Percentiles rank a stretch among this genome's conserved stretches.
These are phyloP conservation scores for Fusarium sp. DNA, from an alignment of 2,329 filamentous ascomycete species.

Conservation along the genomic window DNA sequence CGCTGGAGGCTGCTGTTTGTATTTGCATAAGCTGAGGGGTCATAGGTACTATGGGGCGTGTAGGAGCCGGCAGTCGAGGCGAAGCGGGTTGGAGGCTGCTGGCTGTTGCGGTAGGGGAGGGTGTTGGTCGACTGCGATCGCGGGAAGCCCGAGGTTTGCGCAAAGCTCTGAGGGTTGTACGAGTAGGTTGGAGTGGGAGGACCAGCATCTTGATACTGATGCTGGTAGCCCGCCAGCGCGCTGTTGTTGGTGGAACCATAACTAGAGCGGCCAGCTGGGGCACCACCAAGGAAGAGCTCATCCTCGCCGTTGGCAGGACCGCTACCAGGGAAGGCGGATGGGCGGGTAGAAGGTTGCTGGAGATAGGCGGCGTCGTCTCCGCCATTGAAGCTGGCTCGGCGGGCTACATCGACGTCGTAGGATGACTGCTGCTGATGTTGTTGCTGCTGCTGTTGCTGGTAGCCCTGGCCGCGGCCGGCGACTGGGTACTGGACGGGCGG, in stretches of 20 bases:
- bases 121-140: slow-evolving; percentile 65
- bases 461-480: slow-evolving; percentile 51
- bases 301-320: slow-evolving; percentile 54
- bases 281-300: slow-evolving; percentile 73
- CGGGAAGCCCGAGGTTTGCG: slow-evolving; percentile 47
- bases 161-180: slow-evolving; percentile 80
- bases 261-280: slow-evolving; percentile 47
- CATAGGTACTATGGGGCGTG: slow-evolving; percentile 65
- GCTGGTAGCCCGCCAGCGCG: slow-evolving; percentile 64
- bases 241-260: slow-evolving; percentile 58
- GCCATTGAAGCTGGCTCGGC: slow-evolving; percentile 79
- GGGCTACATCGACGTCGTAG: slow-evolving; percentile 49
- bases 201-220: slow-evolving; percentile 59
- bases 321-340: slow-evolving; percentile 36
- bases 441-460: slow-evolving; percentile 49
- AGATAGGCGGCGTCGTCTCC: slow-evolving; percentile 77
- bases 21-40: slow-evolving; percentile 69
- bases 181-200: slow-evolving; percentile 61
- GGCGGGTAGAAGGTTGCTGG: slow-evolving; percentile 45
- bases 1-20: slow-evolving; percentile 59
- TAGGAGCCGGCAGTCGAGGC: slow-evolving; percentile 57
- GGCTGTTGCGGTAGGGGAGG: slow-evolving; percentile 62
- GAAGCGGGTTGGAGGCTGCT: slow-evolving; percentile 54
- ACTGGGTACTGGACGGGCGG: slow-evolving; percentile 74
- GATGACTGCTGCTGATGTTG: slow-evolving; percentile 51